These are phyloP conservation scores for Colletotrichum sp. DNA, from an alignment of 2,329 filamentous ascomycete species.

Conservation along the genomic window DNA sequence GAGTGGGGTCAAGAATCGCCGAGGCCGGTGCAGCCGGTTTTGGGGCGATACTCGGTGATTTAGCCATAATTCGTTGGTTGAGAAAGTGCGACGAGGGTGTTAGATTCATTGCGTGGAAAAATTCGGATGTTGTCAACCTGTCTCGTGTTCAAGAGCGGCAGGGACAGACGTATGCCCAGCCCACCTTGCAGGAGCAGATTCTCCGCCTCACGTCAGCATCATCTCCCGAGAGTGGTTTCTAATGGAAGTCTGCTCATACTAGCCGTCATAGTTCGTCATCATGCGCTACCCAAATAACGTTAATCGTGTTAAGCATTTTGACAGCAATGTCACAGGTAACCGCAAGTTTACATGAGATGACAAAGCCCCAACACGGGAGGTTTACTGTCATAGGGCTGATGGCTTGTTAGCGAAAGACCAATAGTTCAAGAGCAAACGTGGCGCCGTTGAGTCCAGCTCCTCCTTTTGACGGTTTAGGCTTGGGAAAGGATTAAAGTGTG, in stretches of 20 bases:
- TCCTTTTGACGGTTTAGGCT: background rate
- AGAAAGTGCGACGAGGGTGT: no score
- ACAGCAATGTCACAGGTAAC: background rate
- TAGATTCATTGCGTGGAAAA: background rate
- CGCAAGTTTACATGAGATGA: background rate
- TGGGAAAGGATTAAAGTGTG: background rate
- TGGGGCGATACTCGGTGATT: background rate
- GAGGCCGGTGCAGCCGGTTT: background rate
- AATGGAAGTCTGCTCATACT: background rate
- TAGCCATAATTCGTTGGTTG: background rate
- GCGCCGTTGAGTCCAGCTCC: background rate
- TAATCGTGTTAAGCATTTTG: background rate
- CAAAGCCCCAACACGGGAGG: background rate
- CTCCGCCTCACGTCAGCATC: background rate
- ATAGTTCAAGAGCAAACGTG: background rate
- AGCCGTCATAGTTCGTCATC: background rate
- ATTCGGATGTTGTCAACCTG: background rate
- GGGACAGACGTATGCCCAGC: background rate
- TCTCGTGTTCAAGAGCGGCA: background rate
- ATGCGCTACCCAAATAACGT: background rate
- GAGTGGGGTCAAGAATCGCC: background rate
- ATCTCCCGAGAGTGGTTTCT: background rate
- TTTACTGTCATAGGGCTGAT: background rate
- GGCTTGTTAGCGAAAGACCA: background rate
- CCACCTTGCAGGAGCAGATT: background rate